Percentiles rank a stretch among this genome's conserved stretches.
Conservation (phyloP, 2,329 filamentous ascomycete genomes). For the Penicillium sp. region DNA sequence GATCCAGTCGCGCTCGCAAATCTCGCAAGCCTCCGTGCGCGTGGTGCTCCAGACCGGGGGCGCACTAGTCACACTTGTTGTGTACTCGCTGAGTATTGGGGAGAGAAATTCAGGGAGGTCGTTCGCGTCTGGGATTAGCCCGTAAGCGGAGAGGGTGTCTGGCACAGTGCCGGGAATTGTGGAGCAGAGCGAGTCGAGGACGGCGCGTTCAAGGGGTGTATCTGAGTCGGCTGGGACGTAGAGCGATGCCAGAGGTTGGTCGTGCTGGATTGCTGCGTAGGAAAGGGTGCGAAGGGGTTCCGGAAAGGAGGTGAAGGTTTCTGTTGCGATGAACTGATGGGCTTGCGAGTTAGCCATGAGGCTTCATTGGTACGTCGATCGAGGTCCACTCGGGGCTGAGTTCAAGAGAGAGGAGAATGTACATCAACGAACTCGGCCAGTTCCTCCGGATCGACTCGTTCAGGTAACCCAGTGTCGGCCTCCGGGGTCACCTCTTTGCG, state of each 20-base stretch:
- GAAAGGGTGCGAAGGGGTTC: conserved; percentile 61
- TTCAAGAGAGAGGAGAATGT: conserved; percentile 17
- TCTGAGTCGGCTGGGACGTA: conserved; percentile 49
- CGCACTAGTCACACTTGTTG: conserved; percentile 58
- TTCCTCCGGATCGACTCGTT: conserved; percentile 60
- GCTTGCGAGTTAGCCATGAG: conserved; percentile 8
- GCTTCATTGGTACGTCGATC: neutral
- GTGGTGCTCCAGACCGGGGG: conserved; percentile 67
- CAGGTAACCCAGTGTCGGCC: conserved; percentile 10
- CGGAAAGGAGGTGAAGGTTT: conserved; percentile 70
- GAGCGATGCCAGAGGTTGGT: conserved; percentile 51
- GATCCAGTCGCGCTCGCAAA: conserved; percentile 74
- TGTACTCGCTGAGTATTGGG: conserved; percentile 65
- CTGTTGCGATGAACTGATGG: conserved; percentile 65
- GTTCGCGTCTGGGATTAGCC: conserved; percentile 55
- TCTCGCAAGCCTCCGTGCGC: conserved; percentile 66
- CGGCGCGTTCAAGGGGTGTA: conserved; percentile 56
- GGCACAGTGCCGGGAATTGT: conserved; percentile 61
- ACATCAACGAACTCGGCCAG: conserved; percentile 77
- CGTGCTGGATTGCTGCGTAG: conserved; percentile 58
- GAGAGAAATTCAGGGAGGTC: conserved; percentile 60
- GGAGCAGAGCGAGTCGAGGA: conserved; percentile 55
- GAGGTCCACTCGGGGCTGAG: neutral
- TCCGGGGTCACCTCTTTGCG: conserved; percentile 13
- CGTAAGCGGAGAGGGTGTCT: conserved; percentile 70